Evolutionary conservation across 1,284 basidiomycete species (phyloP), one percentile per base, ranked within the genome.

Genomic region (Irpex sp.): DNA sequence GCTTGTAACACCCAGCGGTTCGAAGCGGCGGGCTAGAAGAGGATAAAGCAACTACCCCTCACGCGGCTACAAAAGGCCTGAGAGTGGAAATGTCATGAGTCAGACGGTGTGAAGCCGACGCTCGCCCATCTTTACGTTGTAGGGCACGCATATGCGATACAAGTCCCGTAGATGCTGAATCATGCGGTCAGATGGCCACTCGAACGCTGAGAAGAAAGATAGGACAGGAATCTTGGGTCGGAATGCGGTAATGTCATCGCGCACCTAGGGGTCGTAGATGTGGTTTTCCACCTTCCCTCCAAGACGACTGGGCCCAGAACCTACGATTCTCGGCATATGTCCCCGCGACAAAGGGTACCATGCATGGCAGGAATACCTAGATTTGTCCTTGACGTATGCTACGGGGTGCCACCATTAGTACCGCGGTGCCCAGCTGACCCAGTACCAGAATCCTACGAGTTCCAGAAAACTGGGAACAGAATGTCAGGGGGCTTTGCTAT

Each of bases 21-120:
- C 19, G 31, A 33, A 55, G 33, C 19, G 31, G 53, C 11, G 4
- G 33, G 33, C 26, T 35, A 19, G 11, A 31, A 55, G n/a, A 55
- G n/a, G 53, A 35, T 17, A 35, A 33, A 33, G 53, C 53, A 55
- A 17, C 21, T 43, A 7, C 9, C 33, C 53, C 26, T 55, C 21
- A 21, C 53, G 26, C 53, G 53, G 53, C 19, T 55, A 31, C 53
- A 55, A 26, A 33, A 26, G 26, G 53, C 53, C 53, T 55, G 53
- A 55, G 53, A 55, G 53, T 55, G 53, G 7, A 55, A 35, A 55
- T 55, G 53, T 55, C 53, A 26, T 55, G 49, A 51, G 53, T 55
- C 53, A 55, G 33, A 35, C 26, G 19, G 53, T 55, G 53, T 35
- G 53, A 55, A 55, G 21, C 53, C 53, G 53, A 55, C 17, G 21